phyloP scores from a whole-genome alignment of 108 stramenopile species.

The Bacterosira constricta region DNA sequence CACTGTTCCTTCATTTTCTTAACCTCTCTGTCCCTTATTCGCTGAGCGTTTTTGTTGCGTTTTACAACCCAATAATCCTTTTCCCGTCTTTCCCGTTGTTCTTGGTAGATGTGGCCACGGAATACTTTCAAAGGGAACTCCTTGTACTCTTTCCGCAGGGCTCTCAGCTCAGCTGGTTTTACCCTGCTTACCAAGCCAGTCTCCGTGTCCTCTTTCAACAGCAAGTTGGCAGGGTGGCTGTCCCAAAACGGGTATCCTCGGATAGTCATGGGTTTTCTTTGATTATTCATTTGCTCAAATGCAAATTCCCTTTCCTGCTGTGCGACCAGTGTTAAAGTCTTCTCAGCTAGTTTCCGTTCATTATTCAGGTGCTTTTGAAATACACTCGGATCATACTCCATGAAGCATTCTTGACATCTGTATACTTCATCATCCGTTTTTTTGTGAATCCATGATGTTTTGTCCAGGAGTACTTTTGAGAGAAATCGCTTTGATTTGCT shows the following conservation, averaged over 20 bases:
- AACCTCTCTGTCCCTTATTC: background rate
- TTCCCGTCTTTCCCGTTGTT: background rate
- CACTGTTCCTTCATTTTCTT: background rate
- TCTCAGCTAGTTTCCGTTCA: too few relatives aligned
- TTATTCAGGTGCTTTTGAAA: too few relatives aligned
- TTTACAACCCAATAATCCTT: background rate
- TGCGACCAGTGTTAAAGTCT: too few relatives aligned
- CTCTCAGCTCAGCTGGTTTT: background rate
- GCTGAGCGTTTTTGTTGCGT: background rate
- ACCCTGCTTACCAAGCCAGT: background rate
- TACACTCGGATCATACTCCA: too few relatives aligned
- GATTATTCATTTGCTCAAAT: too few relatives aligned
- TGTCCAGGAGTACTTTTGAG: too few relatives aligned
- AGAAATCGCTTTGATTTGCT: too few relatives aligned
- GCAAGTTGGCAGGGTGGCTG: background rate
- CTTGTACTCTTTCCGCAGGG: background rate
- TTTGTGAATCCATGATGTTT: too few relatives aligned
- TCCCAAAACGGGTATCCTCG: conserved; percentile 3
- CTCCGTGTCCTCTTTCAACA: background rate
- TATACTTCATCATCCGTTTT: too few relatives aligned
- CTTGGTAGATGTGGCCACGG: conserved; percentile 5
- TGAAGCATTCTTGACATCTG: too few relatives aligned
- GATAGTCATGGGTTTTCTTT: too few relatives aligned
- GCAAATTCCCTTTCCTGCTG: too few relatives aligned
- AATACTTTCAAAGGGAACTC: background rate